Evolutionary conservation across 106 monocot species (phyloP).

Genomic region (Allium fistulosum): DNA sequence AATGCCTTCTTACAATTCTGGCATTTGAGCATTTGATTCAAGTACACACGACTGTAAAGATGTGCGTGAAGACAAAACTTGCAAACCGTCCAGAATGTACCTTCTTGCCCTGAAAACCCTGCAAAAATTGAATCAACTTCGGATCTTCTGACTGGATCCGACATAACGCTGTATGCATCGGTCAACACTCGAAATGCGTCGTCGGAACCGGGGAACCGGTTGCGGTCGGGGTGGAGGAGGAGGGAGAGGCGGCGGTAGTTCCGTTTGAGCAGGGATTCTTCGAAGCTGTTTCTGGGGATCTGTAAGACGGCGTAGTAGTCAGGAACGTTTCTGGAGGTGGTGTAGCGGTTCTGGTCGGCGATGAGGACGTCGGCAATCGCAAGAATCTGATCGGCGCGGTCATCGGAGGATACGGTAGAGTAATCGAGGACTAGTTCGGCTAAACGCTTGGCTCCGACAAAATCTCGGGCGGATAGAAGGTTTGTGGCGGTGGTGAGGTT

Average conservation of each 20-base stretch:
- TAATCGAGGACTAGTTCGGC: constrained; percentile 18
- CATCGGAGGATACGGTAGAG: constrained; percentile 8
- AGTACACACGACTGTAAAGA: constrained; percentile 29
- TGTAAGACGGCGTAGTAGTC: constrained; percentile 23
- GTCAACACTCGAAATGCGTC: constrained; percentile 31
- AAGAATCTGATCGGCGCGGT: constrained; percentile 25
- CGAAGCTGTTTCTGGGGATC: constrained; percentile 6
- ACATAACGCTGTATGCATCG: constrained; percentile 45
- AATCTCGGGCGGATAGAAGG: constrained; percentile 14
- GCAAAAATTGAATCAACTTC: constrained; percentile 20
- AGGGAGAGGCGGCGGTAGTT: constrained; percentile 33
- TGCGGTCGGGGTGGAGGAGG: constrained; percentile 34
- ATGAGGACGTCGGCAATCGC: constrained; percentile 22
- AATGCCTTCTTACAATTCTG: constrained; percentile 32
- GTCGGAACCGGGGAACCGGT: constrained; percentile 21
- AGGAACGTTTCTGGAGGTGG: not conserved
- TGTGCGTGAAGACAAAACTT: constrained; percentile 34
- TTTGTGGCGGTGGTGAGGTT: constrained; percentile 11
- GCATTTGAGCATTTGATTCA: constrained; percentile 29
- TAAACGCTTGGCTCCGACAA: constrained; percentile 20
- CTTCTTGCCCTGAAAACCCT: not conserved
- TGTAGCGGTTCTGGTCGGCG: constrained; percentile 11
- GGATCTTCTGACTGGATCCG: constrained; percentile 38
- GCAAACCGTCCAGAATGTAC: constrained; percentile 54
- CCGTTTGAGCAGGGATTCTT: constrained; percentile 2